Conservation (phyloP, 306 rosid species). For the Neltuma alba region DNA sequence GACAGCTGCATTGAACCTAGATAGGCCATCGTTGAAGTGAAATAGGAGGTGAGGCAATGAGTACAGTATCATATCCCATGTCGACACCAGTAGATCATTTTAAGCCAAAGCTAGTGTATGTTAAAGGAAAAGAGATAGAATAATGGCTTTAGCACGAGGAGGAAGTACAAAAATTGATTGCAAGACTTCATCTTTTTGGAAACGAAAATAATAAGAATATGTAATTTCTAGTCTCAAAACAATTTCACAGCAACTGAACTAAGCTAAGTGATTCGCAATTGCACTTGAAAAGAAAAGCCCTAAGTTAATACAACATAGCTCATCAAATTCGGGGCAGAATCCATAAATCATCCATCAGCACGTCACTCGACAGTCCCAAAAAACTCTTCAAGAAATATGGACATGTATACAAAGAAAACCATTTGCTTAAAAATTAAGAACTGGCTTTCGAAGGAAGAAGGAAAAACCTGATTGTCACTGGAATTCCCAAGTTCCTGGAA, state of each 20-base stretch:
- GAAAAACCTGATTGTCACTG: constrained; percentile 14
- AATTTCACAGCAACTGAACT: constrained; percentile 15
- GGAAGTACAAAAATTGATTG: not conserved
- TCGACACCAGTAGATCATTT: constrained; percentile 24
- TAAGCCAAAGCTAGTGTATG: constrained; percentile 27
- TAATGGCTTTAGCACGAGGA: constrained; percentile 14
- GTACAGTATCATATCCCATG: constrained; percentile 13
- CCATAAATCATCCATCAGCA: not conserved
- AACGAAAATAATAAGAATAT: not conserved
- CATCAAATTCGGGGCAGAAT: not conserved
- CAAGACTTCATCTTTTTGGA: not conserved
- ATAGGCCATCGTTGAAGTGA: constrained; percentile 58
- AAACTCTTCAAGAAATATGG: not conserved
- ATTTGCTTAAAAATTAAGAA: constrained; percentile 25
- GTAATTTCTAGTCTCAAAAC: not conserved
- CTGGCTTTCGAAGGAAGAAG: not conserved
- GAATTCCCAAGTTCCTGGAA: constrained; percentile 12
- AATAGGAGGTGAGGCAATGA: constrained; percentile 36
- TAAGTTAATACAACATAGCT: constrained; percentile 30
- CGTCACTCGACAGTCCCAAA: not conserved
- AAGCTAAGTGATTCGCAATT: not conserved
- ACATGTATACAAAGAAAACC: not conserved
- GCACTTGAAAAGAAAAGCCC: constrained; percentile 37
- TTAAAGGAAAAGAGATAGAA: constrained; percentile 10
- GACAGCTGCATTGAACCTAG: constrained; percentile 63